A percentile compares a stretch with the other conserved stretches of the same genome.
Conservation (phyloP, 2,329 filamentous ascomycete genomes). For the Aspergillus japonicus region DNA sequence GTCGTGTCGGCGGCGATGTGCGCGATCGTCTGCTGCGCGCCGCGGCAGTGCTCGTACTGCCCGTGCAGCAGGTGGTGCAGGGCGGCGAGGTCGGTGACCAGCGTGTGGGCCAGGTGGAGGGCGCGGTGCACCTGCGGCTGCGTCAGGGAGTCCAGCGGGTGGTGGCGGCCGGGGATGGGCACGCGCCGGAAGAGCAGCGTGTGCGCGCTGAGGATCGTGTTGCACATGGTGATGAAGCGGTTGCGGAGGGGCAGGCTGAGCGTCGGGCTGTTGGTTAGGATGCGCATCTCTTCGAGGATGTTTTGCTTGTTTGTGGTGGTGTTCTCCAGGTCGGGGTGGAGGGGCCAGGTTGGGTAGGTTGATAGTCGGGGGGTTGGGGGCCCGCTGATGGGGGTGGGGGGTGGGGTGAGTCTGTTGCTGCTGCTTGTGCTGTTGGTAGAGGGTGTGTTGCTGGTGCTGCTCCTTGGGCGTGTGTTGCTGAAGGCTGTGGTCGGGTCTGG, state of each 20-base stretch:
- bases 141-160: constrained; percentile 11
- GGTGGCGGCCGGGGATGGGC: not conserved
- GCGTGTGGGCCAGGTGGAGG: constrained; percentile 8
- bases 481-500: not conserved
- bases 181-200: constrained; percentile 21
- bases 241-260: constrained; percentile 12
- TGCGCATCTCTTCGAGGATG: constrained; percentile 19
- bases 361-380: not conserved
- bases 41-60: constrained; percentile 6
- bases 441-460: no score
- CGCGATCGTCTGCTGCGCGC: constrained; percentile 13
- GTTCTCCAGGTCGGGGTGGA: not conserved
- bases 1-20: constrained; percentile 8
- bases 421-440: no score
- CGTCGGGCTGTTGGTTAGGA: constrained; percentile 13
- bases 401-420: no score
- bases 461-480: no score
- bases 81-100: constrained; percentile 17
- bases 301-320: not conserved
- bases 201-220: constrained; percentile 25
- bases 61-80: constrained; percentile 19
- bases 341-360: not conserved
- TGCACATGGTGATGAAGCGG: constrained; percentile 23
- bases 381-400: not conserved
- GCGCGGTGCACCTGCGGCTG: constrained; percentile 12